phyloP scores from a whole-genome alignment of 2,329 filamentous ascomycete genomes.

The Geosmithia putterillii region DNA sequence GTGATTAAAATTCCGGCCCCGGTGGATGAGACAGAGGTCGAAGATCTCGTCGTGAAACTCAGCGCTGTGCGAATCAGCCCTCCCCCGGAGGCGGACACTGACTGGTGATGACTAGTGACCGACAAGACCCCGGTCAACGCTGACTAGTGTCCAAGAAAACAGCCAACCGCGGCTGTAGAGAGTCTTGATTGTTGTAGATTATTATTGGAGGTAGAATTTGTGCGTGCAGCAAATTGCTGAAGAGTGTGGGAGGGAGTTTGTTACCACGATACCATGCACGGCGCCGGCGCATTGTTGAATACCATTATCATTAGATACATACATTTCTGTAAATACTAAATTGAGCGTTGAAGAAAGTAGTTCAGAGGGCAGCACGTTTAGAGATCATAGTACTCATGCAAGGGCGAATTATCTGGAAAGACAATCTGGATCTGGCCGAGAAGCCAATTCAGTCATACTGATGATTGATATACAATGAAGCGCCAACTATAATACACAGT shows the following conservation, averaged over 20 bases:
- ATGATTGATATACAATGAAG: not conserved
- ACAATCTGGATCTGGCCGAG: too few relatives aligned
- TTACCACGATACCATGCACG: constrained; percentile 12
- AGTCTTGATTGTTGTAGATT: not conserved
- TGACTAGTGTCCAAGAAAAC: not conserved
- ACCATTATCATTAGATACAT: not conserved
- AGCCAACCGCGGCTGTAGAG: not conserved
- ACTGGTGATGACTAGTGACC: not conserved
- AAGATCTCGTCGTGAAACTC: not conserved
- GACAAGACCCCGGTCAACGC: not conserved
- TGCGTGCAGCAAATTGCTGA: not conserved
- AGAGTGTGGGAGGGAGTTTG: not conserved
- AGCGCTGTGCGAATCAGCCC: not conserved
- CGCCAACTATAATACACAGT: not conserved
- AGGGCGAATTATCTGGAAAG: too few relatives aligned
- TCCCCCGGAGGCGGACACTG: not conserved
- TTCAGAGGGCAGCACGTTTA: too few relatives aligned
- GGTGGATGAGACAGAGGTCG: not conserved
- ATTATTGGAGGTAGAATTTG: not conserved
- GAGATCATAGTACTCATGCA: too few relatives aligned
- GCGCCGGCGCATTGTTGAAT: constrained; percentile 1
- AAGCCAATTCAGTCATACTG: too few relatives aligned
- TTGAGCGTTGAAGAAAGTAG: not conserved
- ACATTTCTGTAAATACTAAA: not conserved
- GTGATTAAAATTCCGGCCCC: not conserved